Evolutionary conservation across 2,329 filamentous ascomycete genomes (phyloP), one percentile per base, ranked within the genome.

Genomic region (Ophioceras dolichostomum): DNA sequence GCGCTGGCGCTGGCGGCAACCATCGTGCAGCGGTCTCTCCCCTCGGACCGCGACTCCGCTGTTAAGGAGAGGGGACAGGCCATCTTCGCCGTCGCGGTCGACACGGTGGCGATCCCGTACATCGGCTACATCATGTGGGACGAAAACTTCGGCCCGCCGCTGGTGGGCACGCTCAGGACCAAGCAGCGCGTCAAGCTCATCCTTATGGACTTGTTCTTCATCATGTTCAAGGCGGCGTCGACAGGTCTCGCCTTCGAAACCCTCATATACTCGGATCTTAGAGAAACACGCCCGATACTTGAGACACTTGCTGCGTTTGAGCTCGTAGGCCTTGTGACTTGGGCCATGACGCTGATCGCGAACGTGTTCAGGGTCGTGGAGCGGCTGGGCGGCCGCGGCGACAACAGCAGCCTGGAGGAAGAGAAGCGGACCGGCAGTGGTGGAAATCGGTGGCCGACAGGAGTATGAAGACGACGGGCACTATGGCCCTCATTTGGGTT

Each of bases 191-290:
- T 94, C 45, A 77, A 83, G 12, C 74, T 98, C 35, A 83, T 96
- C 42, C 75, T 98, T 38, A 73, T 94, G 40, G 91, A 98, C 59
- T 69, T 98, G 4, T 79, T 95, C 51, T 98, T 98, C 56, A 94
- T 98, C 51, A 88, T 96, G 30, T 94, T 98, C 63, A 89, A 94
- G 57, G 87, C 88, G 4, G 87, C 88, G 36, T 96, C 94, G 60
- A 73, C 94, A 19, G 83, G 85, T 29, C 65, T 98, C 45, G 88
- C 43, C 1, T 49, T 49, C n/a, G 47, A 49, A 34, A 44, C 47
- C 17, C 43, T 49, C 41, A 41, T 49, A 18, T 49, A 43, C 29
- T 42, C 43, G 10, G 30, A 34, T n/a, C 37, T 43, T 1, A 32
- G 32, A 7, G n/a, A 10, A 24, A 44, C 43, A 30, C 36, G 39